Evolutionary conservation across 176 grass and related monocot species (phyloP).

Genomic region (Puccinellia tenuiflora): DNA sequence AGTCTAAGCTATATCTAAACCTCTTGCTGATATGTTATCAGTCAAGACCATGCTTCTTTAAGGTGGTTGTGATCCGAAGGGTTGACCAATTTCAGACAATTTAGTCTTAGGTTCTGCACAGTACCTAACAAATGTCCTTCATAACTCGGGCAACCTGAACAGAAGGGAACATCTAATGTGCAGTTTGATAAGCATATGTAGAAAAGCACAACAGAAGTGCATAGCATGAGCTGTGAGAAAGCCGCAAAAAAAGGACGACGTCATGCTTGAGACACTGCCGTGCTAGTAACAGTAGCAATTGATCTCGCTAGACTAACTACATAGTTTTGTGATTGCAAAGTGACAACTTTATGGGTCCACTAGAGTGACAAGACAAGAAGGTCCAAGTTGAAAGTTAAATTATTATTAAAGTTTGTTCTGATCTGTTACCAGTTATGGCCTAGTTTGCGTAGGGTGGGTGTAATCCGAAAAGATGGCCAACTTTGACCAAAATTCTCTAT

Average conservation of each 20-base stretch:
- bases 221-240: background rate
- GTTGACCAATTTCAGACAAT: background rate
- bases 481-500: background rate
- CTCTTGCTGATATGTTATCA: background rate
- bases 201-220: background rate
- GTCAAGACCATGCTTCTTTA: background rate
- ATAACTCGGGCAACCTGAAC: background rate
- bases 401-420: background rate
- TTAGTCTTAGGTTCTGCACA: background rate
- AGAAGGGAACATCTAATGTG: background rate
- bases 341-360: background rate
- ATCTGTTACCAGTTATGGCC: background rate
- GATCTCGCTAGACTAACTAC: background rate
- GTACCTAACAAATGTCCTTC: background rate
- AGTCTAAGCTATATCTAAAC: background rate
- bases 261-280: background rate
- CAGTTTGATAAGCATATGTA: background rate
- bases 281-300: background rate
- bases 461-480: background rate
- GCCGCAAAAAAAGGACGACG: background rate
- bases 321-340: background rate
- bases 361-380: background rate
- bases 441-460: background rate
- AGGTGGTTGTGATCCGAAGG: background rate
- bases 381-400: background rate